phyloP scores from a whole-genome alignment of 163 green algal genomes.

The Chlorella variabilis region DNA sequence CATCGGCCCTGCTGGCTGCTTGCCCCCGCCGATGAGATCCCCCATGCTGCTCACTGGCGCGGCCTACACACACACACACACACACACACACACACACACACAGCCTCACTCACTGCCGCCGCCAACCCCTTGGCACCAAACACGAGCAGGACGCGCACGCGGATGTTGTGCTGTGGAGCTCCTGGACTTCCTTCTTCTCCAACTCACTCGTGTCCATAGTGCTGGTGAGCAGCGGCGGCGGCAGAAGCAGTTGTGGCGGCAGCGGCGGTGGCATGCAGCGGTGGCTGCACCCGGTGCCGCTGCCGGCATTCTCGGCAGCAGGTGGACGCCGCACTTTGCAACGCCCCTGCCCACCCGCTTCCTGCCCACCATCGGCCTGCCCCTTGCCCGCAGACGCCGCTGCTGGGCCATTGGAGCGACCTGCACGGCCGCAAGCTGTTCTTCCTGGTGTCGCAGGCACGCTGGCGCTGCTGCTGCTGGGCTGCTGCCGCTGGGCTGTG shows the following conservation, averaged over 20 bases:
- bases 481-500: too few relatives aligned
- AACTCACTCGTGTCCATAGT: conserved; percentile 63
- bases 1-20: neutral
- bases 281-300: too few relatives aligned
- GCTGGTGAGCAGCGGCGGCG: conserved; percentile 36
- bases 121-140: too few relatives aligned
- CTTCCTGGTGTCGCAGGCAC: conserved; percentile 52
- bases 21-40: too few relatives aligned
- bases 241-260: neutral
- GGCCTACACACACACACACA: neutral
- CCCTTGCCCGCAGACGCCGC: conserved; percentile 46
- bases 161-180: conserved; percentile 57
- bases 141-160: conserved; percentile 56
- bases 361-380: too few relatives aligned
- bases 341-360: too few relatives aligned
- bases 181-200: conserved; percentile 63
- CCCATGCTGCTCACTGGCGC: too few relatives aligned
- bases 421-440: conserved; percentile 74
- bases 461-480: neutral
- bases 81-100: too few relatives aligned
- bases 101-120: neutral
- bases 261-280: too few relatives aligned
- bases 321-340: too few relatives aligned
- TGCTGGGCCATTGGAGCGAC: conserved; percentile 72
- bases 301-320: too few relatives aligned